Percentiles rank a stretch among this genome's conserved stretches.
phyloP scores from a whole-genome alignment of 2,329 filamentous ascomycete species.

The Sporothrix phasma region DNA sequence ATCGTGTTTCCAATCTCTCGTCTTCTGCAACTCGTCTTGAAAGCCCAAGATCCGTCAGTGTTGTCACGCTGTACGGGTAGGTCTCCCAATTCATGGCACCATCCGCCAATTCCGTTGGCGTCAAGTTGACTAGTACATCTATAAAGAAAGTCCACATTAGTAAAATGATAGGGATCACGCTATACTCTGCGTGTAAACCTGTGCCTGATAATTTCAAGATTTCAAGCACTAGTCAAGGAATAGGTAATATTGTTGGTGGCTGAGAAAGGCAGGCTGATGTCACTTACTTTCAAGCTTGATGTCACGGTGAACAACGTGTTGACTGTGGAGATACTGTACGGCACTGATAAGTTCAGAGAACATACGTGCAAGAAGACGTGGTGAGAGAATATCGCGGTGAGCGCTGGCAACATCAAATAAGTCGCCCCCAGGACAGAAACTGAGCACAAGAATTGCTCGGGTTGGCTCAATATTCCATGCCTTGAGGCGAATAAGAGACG shows the following conservation, averaged over 20 bases:
- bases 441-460: constrained; percentile 74
- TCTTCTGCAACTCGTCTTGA: constrained; percentile 77
- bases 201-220: too few relatives aligned
- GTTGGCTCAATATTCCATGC: constrained; percentile 80
- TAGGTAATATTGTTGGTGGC: neutral
- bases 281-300: constrained; percentile 88
- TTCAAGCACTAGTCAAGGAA: too few relatives aligned
- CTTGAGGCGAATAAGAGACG: constrained; percentile 81
- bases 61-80: constrained; percentile 75
- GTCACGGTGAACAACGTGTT: constrained; percentile 87
- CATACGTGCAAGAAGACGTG: constrained; percentile 66
- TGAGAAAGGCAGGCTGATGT: neutral
- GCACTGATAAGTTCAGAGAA: constrained; percentile 84
- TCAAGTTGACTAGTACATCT: constrained; percentile 89
- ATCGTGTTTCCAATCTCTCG: constrained; percentile 84
- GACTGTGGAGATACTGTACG: constrained; percentile 72
- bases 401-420: constrained; percentile 83
- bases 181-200: neutral
- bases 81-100: constrained; percentile 56
- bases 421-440: constrained; percentile 89
- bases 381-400: constrained; percentile 56
- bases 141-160: constrained; percentile 5
- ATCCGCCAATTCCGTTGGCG: constrained; percentile 55
- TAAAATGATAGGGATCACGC: neutral
- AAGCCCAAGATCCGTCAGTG: constrained; percentile 83